Base-by-base conservation (phyloP, 768 basidiomycete species). In the Hypholoma sublateritium region DNA sequence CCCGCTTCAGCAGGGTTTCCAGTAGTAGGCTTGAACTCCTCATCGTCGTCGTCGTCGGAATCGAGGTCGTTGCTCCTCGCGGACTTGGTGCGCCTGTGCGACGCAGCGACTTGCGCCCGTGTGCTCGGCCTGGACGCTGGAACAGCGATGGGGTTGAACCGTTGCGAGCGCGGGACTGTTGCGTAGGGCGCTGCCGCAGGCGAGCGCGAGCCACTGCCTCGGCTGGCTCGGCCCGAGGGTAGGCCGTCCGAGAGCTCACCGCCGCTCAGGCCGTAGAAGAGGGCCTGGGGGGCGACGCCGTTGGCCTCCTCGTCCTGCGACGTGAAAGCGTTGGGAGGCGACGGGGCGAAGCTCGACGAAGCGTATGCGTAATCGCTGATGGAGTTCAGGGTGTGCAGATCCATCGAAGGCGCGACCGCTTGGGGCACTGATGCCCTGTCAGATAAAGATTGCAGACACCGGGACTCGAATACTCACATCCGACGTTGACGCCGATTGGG, bases 211-310 rank as follows among this genome's bases (percentile, higher is more conserved):
- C 83, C 84, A 66, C 85, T 86, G 69, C 87, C 86, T 58, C 89
- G 88, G 69, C 87, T 87, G 66, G 82, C 82, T 51, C 84, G 75
- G 65, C 80, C 83, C 56, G 88, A 85, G 62, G 80, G 72, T 51
- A 83, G 74, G 59, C 86, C 81, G 66, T 91, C 89, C n/a, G 88
- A 89, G 12, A 86, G 87, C 69, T 91, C 89, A 59, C 86, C 87
- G 44, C 77, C 82, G 64, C 82, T 85, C 62, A 90, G 74, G 67
- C 79, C 84, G 73, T 89, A 88, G 56, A 75, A 69, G 59, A 91
- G 81, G 48, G 87, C 80, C 39, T 87, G 88, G 16, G 88, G 87
- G 39, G 86, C 88, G 61, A 91, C 84, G 70, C 81, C 79, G 55
- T 72, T 77, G 52, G 72, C 73, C 60, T 86, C 82, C 46, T 56